A percentile compares a stretch with the other conserved stretches of the same genome.
Evolutionary conservation across 2,329 filamentous ascomycete species (phyloP).

Genomic region (Leptographium radiaticola): DNA sequence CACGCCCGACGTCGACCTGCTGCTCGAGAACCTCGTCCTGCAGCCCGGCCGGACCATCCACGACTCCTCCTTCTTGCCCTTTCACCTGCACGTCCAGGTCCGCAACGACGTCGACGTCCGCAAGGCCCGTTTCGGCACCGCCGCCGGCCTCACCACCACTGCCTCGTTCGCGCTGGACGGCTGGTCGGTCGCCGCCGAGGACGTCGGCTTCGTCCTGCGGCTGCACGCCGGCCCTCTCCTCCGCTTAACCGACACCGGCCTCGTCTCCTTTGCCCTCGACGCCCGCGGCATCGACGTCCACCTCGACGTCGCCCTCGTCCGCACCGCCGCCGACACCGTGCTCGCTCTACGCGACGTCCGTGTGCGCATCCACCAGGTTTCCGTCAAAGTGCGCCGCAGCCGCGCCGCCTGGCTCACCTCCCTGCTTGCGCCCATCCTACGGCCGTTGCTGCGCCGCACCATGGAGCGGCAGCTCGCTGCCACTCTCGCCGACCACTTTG

Average conservation of each 20-base stretch:
- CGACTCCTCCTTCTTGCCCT: conserved; percentile 77
- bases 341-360: conserved; percentile 62
- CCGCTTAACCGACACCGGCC: conserved; percentile 66
- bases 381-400: conserved; percentile 62
- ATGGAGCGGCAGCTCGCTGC: conserved; percentile 67
- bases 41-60: conserved; percentile 80
- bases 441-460: conserved; percentile 65
- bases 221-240: conserved; percentile 59
- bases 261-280: conserved; percentile 76
- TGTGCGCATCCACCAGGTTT: conserved; percentile 76
- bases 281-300: conserved; percentile 77
- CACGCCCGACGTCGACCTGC: conserved; percentile 67
- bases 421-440: conserved; percentile 58
- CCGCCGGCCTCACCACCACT: conserved; percentile 52
- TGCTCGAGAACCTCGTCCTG: conserved; percentile 82
- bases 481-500: conserved; percentile 56
- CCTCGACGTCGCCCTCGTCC: conserved; percentile 71
- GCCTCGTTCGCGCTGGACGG: conserved; percentile 72
- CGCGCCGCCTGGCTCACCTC: conserved; percentile 68
- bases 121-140: conserved; percentile 60
- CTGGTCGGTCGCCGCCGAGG: conserved; percentile 69
- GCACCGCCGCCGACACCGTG: conserved; percentile 67
- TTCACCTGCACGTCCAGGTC: conserved; percentile 66
- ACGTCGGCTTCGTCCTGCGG: conserved; percentile 82
- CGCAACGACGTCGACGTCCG: conserved; percentile 78